phyloP scores from a whole-genome alignment of 768 basidiomycete genomes.

The Suillus plorans region DNA sequence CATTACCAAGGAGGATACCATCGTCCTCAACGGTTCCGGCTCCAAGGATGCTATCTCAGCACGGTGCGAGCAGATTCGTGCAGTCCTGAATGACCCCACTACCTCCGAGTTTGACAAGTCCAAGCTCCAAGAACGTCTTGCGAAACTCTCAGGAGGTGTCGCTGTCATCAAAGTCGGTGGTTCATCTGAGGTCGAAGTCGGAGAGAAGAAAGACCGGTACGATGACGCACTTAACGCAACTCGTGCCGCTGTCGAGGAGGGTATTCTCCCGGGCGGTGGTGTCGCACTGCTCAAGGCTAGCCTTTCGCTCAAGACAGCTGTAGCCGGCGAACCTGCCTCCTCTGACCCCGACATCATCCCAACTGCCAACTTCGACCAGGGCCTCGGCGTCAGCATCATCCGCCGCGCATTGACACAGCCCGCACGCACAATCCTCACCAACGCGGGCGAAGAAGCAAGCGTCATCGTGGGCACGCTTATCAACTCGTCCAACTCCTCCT shows the following conservation, averaged over 20 bases:
- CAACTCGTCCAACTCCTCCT: constrained; percentile 66
- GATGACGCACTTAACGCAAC: constrained; percentile 98
- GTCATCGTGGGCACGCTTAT: constrained; percentile 91
- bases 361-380: constrained; percentile 94
- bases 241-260: constrained; percentile 96
- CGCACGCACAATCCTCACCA: constrained; percentile 83
- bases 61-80: constrained; percentile 94
- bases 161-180: constrained; percentile 99
- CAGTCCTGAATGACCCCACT: constrained; percentile 74
- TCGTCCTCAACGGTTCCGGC: constrained; percentile 92
- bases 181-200: constrained; percentile 89
- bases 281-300: constrained; percentile 88
- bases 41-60: constrained; percentile 87
- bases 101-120: constrained; percentile 93
- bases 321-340: constrained; percentile 48
- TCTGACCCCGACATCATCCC: constrained; percentile 66
- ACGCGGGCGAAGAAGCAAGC: constrained; percentile 91
- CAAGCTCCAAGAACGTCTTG: constrained; percentile 95
- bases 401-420: constrained; percentile 82
- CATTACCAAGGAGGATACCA: constrained; percentile 97
- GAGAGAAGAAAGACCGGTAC: constrained; percentile 99
- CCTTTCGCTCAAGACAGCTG: constrained; percentile 59
- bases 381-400: constrained; percentile 93
- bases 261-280: constrained; percentile 96
- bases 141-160: constrained; percentile 94